Evolutionary conservation across 2,329 filamentous ascomycete genomes (phyloP), one percentile per base, ranked within the genome.

Genomic region (Fusarium illudens): DNA sequence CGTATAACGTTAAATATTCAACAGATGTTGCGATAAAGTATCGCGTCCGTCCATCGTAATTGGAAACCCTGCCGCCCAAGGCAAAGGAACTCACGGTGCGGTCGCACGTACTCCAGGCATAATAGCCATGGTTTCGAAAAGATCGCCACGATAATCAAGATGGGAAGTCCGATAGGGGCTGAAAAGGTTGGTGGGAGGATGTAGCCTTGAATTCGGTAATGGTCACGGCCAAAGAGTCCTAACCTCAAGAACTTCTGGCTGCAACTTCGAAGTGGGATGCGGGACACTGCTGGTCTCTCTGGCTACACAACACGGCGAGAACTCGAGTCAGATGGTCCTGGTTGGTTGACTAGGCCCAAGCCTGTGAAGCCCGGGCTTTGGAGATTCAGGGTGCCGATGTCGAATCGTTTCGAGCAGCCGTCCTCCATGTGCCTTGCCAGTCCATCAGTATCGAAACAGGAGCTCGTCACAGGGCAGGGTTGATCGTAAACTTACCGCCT

Each of bases 341-440:
- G 34, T 50, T 65, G 72, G 50, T 55, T 71, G 27, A 69, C 63
- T 11, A 70, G 60, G 9, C 60, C 64, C 39, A 74, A 58, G 6
- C 62, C 59, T 46, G 60, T 51, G 37, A 68, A 74, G 19, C 68
- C 66, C 56, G 79, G 76, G 6, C 77, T 71, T 25, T 79, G 79
- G 51, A 86, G 67, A 64, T 86, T 84, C 37, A 86, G 77, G 3
- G 82, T 86, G 34, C 83, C 83, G 46, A 87, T 81, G 66, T 87
- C 86, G 70, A 90, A 89, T 46, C 91, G 84, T 71, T 87, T 90
- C 12, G 90, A 86, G 75, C 92, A 94, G 13, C 91, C 91, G 71
- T 93, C 91, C 77, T 92, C 90, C 83, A 91, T 89, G 71, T 94
- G 91, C 75, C 91, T 94, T 68, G 37, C 46, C n/a, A 63, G 27